phyloP scores from a whole-genome alignment of 331 rosid species.

The Acacia pycnantha region DNA sequence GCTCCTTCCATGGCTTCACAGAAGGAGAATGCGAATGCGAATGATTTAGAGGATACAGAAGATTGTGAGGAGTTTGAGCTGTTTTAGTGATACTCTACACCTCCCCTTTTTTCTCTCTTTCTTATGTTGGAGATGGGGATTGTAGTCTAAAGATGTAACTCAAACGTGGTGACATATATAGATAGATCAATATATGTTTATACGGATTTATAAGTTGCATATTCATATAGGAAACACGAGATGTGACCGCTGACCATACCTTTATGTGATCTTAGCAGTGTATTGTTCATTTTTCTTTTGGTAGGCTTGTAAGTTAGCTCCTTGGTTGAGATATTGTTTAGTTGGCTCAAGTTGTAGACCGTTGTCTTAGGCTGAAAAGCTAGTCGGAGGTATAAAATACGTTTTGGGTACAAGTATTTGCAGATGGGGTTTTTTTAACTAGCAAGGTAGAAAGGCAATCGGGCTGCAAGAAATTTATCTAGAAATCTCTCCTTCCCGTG shows the following conservation, averaged over 20 bases:
- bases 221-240: slow-evolving; percentile 33
- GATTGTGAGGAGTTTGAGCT: slow-evolving; percentile 72
- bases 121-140: slow-evolving; percentile 22
- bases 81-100: slow-evolving; percentile 53
- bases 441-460: too few species aligned
- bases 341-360: too few species aligned
- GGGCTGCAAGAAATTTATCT: too few species aligned
- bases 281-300: too few species aligned
- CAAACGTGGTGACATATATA: slow-evolving; percentile 47
- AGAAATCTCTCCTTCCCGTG: too few species aligned
- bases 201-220: slow-evolving; percentile 54
- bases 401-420: too few species aligned
- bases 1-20: slow-evolving; percentile 43
- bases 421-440: too few species aligned
- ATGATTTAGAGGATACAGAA: slow-evolving; percentile 57
- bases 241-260: neutral
- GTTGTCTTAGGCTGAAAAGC: too few species aligned
- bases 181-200: slow-evolving; percentile 56
- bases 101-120: slow-evolving; percentile 17
- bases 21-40: slow-evolving; percentile 53
- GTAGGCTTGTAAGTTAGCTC: too few species aligned
- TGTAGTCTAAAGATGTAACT: slow-evolving; percentile 48
- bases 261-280: neutral
- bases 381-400: too few species aligned
- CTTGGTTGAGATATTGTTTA: too few species aligned